These are phyloP conservation scores for Stylosanthes scabra DNA, from an alignment of 331 rosid species.

Conservation along the genomic window DNA sequence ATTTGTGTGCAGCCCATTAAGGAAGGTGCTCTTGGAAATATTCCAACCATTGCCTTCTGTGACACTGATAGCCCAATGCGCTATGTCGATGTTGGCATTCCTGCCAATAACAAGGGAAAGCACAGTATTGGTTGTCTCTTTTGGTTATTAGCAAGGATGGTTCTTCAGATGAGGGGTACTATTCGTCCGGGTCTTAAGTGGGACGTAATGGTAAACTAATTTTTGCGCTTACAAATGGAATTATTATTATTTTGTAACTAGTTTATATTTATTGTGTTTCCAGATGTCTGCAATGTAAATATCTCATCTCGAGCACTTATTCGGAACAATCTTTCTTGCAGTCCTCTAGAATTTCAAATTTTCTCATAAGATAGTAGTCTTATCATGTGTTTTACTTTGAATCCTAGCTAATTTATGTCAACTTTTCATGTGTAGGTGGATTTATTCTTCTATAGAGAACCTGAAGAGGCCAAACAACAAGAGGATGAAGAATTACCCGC, in stretches of 20 bases:
- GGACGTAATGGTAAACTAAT: conserved; percentile 78
- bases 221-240: background rate
- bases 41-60: conserved; percentile 91
- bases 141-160: conserved; percentile 78
- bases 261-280: background rate
- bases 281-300: conserved; percentile 5
- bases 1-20: conserved; percentile 72
- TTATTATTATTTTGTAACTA: conserved; percentile 6
- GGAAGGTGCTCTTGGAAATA: conserved; percentile 97
- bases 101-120: conserved; percentile 91
- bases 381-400: background rate
- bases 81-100: conserved; percentile 88
- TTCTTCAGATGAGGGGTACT: conserved; percentile 86
- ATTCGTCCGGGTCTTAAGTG: conserved; percentile 77
- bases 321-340: too few relatives aligned
- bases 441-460: conserved; percentile 77
- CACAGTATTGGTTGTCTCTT: conserved; percentile 92
- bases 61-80: conserved; percentile 97
- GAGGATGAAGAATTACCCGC: conserved; percentile 72
- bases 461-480: conserved; percentile 56
- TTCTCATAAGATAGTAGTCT: conserved; percentile 4
- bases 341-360: too few relatives aligned
- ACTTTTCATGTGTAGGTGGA: conserved; percentile 65
- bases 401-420: background rate
- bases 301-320: background rate